phyloP scores from a whole-genome alignment of 2,329 filamentous ascomycete species.

The Phyllosticta citriasiana region DNA sequence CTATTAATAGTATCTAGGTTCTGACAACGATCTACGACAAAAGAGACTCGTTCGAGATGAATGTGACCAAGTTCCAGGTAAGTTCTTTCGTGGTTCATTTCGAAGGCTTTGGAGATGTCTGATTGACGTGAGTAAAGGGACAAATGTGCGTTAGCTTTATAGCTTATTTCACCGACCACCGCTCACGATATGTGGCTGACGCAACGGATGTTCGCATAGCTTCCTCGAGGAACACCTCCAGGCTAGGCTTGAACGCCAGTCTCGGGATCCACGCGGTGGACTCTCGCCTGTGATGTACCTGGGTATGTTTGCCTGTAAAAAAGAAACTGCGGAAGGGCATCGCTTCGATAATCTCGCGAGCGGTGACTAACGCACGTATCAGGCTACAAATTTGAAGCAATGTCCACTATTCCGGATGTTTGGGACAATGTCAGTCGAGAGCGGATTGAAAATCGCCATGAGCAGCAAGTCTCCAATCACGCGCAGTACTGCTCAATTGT shows the following conservation, averaged over 20 bases:
- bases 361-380: conserved; percentile 21
- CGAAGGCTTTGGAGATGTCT: background rate
- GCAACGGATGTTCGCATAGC: conserved; percentile 34
- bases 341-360: too few species aligned
- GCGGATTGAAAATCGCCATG: conserved; percentile 66
- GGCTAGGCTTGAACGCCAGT: background rate
- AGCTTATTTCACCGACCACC: background rate
- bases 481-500: conserved; percentile 95
- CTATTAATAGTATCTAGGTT: conserved; percentile 40
- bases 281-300: background rate
- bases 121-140: conserved; percentile 31
- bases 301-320: background rate
- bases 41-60: conserved; percentile 76
- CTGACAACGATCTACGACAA: conserved; percentile 64
- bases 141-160: conserved; percentile 39
- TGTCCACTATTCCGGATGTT: conserved; percentile 63
- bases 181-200: background rate
- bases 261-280: background rate
- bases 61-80: conserved; percentile 77
- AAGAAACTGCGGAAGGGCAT: too few species aligned
- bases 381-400: conserved; percentile 86
- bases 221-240: conserved; percentile 70
- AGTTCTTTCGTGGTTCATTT: background rate
- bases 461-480: conserved; percentile 71
- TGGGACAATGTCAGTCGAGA: conserved; percentile 66